Evolutionary conservation across 345 rosid species (phyloP), one percentile per base, ranked within the genome.

Genomic region (Litchi chinensis): DNA sequence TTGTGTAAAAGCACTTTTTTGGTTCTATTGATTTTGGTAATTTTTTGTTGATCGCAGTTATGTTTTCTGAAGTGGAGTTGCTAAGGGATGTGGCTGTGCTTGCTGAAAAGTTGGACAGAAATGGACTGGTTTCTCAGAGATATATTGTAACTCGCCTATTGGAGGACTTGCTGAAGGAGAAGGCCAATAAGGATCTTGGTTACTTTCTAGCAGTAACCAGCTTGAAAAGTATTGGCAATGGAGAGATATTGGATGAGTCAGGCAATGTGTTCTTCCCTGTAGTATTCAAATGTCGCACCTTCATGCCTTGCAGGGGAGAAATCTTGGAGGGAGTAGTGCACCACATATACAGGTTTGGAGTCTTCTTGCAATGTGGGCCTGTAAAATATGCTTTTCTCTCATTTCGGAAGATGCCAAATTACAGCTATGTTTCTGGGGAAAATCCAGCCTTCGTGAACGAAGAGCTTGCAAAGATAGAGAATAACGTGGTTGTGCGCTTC

Each of bases 181-280:
- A 83, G 73, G 80, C 88, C 5, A 73, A 80, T 62, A 56, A 65
- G 60, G 80, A 73, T 18, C 81, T 72, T 59, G 83, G 86, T 5
- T 83, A 79, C 70, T 85, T 83, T 70, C 84, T 86, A 22, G 68
- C 81, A n/a, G 83, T 86, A 70, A 83, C 84, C 56, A 70, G 63
- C 52, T 65, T 81, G 88, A 86, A 80, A 65, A 76, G 75, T 48
- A 81, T 76, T n/a, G 65, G 62, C 64, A 83, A 65, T 73, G 40
- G 66, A 10, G 9, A 63, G 11, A 24, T 22, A 11, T 5, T 37
- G 57, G 70, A 69, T 39, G 73, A 80, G 70, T 44, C 71, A 3
- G 73, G 79, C 56, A 39, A 32, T n/a, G 39, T 41, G 15, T 46
- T 43, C 56, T 54, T 79, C 71, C 37, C 46, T 16, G 76, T 81